phyloP scores from a whole-genome alignment of 176 grass and related monocot genomes.

The Ensete glaucum region DNA sequence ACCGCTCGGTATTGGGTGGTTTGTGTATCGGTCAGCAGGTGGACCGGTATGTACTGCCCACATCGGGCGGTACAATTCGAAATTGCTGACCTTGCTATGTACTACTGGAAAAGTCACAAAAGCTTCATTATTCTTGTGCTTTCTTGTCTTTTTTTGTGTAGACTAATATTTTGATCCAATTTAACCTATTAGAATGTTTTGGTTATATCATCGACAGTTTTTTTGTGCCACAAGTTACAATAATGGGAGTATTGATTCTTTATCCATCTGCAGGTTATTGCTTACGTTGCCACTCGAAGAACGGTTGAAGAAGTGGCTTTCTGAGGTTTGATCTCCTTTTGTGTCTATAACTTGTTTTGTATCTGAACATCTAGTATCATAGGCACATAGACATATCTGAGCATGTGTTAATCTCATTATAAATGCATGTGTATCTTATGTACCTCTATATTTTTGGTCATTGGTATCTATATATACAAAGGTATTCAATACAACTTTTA shows the following conservation, averaged over 20 bases:
- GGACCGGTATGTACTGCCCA: too few species aligned
- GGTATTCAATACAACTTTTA: too few species aligned
- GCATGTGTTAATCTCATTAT: neutral
- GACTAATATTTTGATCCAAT: neutral
- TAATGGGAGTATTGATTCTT: neutral
- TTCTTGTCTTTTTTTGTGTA: neutral
- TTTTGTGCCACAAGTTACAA: neutral
- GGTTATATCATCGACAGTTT: neutral
- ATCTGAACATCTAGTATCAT: neutral
- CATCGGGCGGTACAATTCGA: too few species aligned
- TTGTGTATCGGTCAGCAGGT: too few species aligned
- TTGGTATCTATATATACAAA: too few species aligned
- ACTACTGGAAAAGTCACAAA: too few species aligned
- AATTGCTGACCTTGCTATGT: too few species aligned
- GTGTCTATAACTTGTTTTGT: neutral
- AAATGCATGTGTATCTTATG: too few species aligned
- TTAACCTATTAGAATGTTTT: neutral
- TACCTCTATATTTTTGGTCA: too few species aligned
- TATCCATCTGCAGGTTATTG: slow-evolving; percentile 28
- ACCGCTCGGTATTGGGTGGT: too few species aligned
- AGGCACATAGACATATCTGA: neutral
- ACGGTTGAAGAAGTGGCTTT: slow-evolving; percentile 56
- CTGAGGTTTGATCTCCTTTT: slow-evolving; percentile 35
- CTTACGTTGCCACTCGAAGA: slow-evolving; percentile 41
- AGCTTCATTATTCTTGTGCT: neutral